These are phyloP conservation scores for Rubroboletus pulcherrimus DNA, from an alignment of 768 basidiomycete species.

Conservation along the genomic window DNA sequence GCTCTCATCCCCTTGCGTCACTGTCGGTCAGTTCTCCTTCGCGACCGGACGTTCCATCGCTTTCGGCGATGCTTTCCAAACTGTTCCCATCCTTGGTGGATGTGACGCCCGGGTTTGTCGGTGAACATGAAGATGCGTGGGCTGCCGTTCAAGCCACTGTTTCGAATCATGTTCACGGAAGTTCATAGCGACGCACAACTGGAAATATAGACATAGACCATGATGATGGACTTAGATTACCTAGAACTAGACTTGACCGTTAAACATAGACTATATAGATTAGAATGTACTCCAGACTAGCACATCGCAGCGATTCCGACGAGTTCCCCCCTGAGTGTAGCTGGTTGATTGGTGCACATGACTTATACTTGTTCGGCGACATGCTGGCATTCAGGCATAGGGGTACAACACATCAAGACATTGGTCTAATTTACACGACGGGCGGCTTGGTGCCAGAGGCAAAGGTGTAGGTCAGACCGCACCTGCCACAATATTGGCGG, in stretches of 20 bases:
- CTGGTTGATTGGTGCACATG: not conserved
- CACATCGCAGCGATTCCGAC: not conserved
- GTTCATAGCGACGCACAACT: not conserved
- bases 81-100: slow-evolving; percentile 40
- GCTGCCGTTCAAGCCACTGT: slow-evolving; percentile 9
- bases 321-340: not conserved
- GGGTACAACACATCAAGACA: slow-evolving; percentile 10
- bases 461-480: slow-evolving; percentile 84
- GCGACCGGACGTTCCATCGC: slow-evolving; percentile 23
- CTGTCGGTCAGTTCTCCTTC: slow-evolving; percentile 35
- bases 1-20: slow-evolving; percentile 25
- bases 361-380: not conserved
- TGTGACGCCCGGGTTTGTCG: slow-evolving; percentile 33
- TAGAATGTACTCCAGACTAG: not conserved
- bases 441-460: slow-evolving; percentile 77
- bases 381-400: slow-evolving; percentile 10
- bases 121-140: slow-evolving; percentile 33
- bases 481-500: slow-evolving; percentile 97
- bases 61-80: slow-evolving; percentile 30
- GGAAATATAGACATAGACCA: slow-evolving; percentile 4
- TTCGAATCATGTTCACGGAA: not conserved
- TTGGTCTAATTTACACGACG: slow-evolving; percentile 43
- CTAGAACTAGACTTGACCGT: not conserved
- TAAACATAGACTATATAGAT: not conserved
- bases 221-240: not conserved